phyloP scores from a whole-genome alignment of 306 rosid genomes.

The Dryas drummondii region DNA sequence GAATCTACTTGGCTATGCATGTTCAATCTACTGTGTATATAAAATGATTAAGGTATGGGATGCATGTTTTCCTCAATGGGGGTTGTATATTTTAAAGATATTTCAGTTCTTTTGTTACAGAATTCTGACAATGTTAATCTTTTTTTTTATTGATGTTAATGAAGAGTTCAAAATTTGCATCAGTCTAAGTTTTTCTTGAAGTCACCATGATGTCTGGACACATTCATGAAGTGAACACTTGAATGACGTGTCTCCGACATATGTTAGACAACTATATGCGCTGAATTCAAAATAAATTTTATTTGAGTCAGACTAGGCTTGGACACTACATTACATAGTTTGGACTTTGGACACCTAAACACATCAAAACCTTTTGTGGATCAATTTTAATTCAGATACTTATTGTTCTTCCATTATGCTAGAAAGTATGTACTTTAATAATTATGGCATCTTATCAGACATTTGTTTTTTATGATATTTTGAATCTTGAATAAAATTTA shows the following conservation, averaged over 20 bases:
- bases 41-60: constrained; percentile 88
- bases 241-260: background rate
- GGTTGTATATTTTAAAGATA: background rate
- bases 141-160: background rate
- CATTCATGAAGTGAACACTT: too few species aligned
- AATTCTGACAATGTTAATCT: background rate
- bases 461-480: background rate
- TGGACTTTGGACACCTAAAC: background rate
- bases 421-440: background rate
- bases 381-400: background rate
- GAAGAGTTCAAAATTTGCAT: background rate
- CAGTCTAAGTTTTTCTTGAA: background rate
- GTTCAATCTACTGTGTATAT: constrained; percentile 94
- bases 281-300: background rate
- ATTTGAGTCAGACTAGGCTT: background rate
- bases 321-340: background rate
- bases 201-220: too few species aligned
- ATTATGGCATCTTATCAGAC: background rate
- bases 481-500: background rate
- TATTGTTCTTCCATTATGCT: background rate
- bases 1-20: constrained; percentile 96
- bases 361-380: background rate
- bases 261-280: too few species aligned
- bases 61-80: background rate
- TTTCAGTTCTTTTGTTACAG: background rate